Evolutionary conservation across 345 rosid species (phyloP).

Genomic region (Sisymbrium altissimum): DNA sequence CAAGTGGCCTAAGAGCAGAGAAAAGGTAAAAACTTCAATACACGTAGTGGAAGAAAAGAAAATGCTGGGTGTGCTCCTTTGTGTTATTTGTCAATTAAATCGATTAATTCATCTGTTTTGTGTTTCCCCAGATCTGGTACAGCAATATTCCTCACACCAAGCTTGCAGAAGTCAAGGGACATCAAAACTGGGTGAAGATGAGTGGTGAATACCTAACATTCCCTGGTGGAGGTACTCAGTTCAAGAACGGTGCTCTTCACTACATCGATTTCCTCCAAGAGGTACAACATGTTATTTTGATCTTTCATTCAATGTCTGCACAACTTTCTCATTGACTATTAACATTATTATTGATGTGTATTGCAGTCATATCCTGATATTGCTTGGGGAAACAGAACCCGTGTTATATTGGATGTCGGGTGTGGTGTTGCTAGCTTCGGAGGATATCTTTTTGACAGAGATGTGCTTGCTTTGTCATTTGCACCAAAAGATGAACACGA

Average conservation of each 20-base stretch:
- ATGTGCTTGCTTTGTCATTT: slow-evolving; percentile 83
- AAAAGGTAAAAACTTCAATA: slow-evolving; percentile 41
- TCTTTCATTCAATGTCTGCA: background rate
- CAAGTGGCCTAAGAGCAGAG: slow-evolving; percentile 92
- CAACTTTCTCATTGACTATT: slow-evolving; percentile 4
- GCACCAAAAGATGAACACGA: slow-evolving; percentile 98
- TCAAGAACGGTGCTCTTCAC: slow-evolving; percentile 74
- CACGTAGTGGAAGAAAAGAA: background rate
- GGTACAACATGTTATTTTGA: slow-evolving; percentile 36
- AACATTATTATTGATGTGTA: background rate
- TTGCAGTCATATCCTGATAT: slow-evolving; percentile 61
- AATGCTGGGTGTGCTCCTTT: background rate
- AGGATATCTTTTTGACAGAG: slow-evolving; percentile 79
- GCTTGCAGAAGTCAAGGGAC: slow-evolving; percentile 69
- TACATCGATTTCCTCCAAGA: slow-evolving; percentile 58
- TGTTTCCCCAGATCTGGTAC: slow-evolving; percentile 60
- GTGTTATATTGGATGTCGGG: slow-evolving; percentile 88
- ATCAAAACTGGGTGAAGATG: slow-evolving; percentile 68
- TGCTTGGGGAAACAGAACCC: slow-evolving; percentile 73
- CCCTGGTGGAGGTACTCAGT: slow-evolving; percentile 97
- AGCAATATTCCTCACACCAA: slow-evolving; percentile 60
- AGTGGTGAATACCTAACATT: slow-evolving; percentile 67
- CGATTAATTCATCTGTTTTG: slow-evolving; percentile 14
- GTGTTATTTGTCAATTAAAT: background rate
- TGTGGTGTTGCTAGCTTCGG: slow-evolving; percentile 98